Conservation (phyloP, 352 stramenopile genomes). For the Peronospora destructor region DNA sequence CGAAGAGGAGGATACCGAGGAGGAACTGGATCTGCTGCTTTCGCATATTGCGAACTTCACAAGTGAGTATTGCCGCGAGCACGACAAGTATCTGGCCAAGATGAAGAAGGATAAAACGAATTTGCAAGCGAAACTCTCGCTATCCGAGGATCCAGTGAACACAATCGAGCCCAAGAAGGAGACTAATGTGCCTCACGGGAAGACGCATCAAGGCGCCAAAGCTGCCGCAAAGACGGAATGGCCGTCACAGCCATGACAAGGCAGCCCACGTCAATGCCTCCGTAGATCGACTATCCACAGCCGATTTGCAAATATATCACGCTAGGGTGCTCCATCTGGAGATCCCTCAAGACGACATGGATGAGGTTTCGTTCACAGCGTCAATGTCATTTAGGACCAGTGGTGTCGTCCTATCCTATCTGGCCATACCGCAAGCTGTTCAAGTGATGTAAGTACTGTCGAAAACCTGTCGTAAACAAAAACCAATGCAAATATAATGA, state of each 20-base stretch:
- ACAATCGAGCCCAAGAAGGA: conserved; percentile 23
- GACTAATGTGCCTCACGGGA: conserved; percentile 14
- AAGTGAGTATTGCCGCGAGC: conserved; percentile 60
- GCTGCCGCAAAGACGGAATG: conserved; percentile 13
- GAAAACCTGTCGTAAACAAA: conserved; percentile 15
- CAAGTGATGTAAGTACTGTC: conserved; percentile 21
- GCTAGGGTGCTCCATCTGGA: conserved; percentile 25
- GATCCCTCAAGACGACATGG: conserved; percentile 25
- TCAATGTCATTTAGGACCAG: conserved; percentile 31
- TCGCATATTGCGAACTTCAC: conserved; percentile 72
- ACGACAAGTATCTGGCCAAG: conserved; percentile 56
- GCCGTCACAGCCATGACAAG: conserved; percentile 15
- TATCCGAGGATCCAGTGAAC: conserved; percentile 24
- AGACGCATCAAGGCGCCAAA: conserved; percentile 20
- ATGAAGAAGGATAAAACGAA: conserved; percentile 38
- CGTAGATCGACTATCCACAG: conserved; percentile 28
- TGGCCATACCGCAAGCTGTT: conserved; percentile 7
- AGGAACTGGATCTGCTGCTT: conserved; percentile 71
- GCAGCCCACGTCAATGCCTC: conserved; percentile 17
- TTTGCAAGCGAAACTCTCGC: conserved; percentile 29
- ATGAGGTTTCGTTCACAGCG: conserved; percentile 20
- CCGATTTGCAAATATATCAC: conserved; percentile 24
- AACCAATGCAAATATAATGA: conserved; percentile 23
- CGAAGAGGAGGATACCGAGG: conserved; percentile 72
- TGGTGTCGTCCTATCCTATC: conserved; percentile 24